Conservation (phyloP, 2,329 filamentous ascomycete species). For the Annulohypoxylon truncatum region DNA sequence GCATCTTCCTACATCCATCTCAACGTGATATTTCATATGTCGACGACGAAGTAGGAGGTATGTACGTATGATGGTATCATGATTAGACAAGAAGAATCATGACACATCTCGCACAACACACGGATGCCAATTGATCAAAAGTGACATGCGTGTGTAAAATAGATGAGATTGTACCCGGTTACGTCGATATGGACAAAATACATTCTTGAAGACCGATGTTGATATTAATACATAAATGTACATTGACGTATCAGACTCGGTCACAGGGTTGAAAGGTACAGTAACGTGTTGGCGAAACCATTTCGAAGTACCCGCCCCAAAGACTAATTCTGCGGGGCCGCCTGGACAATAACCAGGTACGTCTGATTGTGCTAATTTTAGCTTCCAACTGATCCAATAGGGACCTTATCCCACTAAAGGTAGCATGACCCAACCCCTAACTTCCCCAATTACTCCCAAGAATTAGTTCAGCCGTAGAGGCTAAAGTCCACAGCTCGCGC, state of each 20-base stretch:
- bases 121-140: slow-evolving; percentile 1
- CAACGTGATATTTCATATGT: neutral
- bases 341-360: neutral
- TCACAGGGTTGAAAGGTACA: neutral
- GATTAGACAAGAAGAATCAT: slow-evolving; percentile 25
- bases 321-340: neutral
- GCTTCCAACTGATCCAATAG: slow-evolving; percentile 3
- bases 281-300: neutral
- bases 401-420: slow-evolving; percentile 17
- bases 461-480: slow-evolving; percentile 40
- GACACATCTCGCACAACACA: slow-evolving; percentile 28
- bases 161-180: neutral
- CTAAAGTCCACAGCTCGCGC: slow-evolving; percentile 41
- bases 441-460: neutral
- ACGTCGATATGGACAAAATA: neutral
- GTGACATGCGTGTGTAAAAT: neutral
- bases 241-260: neutral
- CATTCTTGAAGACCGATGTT: neutral
- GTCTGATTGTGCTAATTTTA: slow-evolving; percentile 32
- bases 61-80: slow-evolving; percentile 20
- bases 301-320: neutral
- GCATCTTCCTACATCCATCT: slow-evolving; percentile 9
- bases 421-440: slow-evolving; percentile 29
- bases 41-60: neutral
- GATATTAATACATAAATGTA: neutral